A percentile compares a stretch with the other conserved stretches of the same genome.
Evolutionary conservation across 176 grass and related monocot genomes (phyloP).

Genomic region (Typha latifolia): DNA sequence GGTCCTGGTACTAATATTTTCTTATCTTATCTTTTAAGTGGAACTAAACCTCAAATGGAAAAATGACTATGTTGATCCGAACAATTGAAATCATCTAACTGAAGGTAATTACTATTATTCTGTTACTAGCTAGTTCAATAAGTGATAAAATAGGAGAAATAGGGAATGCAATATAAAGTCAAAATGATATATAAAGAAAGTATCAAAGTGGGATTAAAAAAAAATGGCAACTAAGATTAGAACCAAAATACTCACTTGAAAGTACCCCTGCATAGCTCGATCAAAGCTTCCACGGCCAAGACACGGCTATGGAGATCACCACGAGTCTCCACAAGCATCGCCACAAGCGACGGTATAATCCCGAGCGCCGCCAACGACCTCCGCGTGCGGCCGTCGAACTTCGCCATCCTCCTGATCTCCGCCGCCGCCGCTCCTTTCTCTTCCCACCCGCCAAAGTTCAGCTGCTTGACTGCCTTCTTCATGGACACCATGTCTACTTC

Average conservation of each 20-base stretch:
- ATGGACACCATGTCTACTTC: neutral
- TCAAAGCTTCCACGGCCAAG: conserved; percentile 32
- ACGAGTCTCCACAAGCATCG: conserved; percentile 24
- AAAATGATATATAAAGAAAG: no score
- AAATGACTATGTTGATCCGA: no score
- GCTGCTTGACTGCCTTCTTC: conserved; percentile 35
- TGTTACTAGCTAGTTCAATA: no score
- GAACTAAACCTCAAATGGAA: no score
- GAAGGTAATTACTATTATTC: no score
- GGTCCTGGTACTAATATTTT: no score
- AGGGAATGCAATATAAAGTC: no score
- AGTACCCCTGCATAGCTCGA: conserved; percentile 43
- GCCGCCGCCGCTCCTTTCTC: conserved; percentile 33
- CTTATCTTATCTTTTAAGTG: no score
- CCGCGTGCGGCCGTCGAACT: conserved; percentile 22
- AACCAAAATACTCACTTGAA: conserved; percentile 37
- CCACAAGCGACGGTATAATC: conserved; percentile 40
- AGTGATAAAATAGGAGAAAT: no score
- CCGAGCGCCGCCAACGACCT: conserved; percentile 48
- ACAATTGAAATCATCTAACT: no score
- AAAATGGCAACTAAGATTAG: neutral
- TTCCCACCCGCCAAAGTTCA: conserved; percentile 38
- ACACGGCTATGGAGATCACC: neutral
- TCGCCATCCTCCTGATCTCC: conserved; percentile 38
- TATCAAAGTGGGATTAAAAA: no score